phyloP scores from a whole-genome alignment of 176 grass and related monocot genomes.

The Oryza officinalis region DNA sequence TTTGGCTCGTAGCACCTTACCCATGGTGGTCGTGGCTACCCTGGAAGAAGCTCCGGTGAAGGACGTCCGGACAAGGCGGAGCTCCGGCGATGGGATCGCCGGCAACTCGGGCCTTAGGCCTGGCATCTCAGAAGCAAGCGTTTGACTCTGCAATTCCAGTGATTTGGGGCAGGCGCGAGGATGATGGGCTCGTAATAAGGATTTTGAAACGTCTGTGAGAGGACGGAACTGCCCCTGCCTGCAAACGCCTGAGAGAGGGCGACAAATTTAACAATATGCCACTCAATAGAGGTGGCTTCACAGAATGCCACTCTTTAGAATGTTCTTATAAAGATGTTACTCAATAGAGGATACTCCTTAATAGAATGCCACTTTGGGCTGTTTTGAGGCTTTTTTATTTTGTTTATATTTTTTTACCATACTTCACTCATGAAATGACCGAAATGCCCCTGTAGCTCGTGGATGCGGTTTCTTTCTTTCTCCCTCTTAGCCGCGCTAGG shows the following conservation, averaged over 20 bases:
- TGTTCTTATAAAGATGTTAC: too few relatives aligned
- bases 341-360: too few relatives aligned
- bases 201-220: constrained; percentile 29
- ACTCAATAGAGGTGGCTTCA: too few relatives aligned
- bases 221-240: not conserved
- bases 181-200: not conserved
- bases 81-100: constrained; percentile 30
- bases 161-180: not conserved
- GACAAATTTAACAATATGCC: too few relatives aligned
- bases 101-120: constrained; percentile 8
- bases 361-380: too few relatives aligned
- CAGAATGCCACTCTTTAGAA: too few relatives aligned
- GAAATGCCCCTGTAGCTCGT: too few relatives aligned
- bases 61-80: not conserved
- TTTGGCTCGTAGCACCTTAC: constrained; percentile 1
- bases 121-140: constrained; percentile 25
- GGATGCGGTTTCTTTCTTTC: too few relatives aligned
- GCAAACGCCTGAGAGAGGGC: not conserved
- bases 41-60: not conserved
- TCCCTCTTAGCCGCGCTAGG: too few relatives aligned
- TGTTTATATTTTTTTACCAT: too few relatives aligned
- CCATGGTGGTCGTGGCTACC: not conserved
- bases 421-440: too few relatives aligned
- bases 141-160: not conserved
- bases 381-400: too few relatives aligned